These are phyloP conservation scores for Fremontodendron californicum DNA, from an alignment of 345 rosid species.

Conservation along the genomic window DNA sequence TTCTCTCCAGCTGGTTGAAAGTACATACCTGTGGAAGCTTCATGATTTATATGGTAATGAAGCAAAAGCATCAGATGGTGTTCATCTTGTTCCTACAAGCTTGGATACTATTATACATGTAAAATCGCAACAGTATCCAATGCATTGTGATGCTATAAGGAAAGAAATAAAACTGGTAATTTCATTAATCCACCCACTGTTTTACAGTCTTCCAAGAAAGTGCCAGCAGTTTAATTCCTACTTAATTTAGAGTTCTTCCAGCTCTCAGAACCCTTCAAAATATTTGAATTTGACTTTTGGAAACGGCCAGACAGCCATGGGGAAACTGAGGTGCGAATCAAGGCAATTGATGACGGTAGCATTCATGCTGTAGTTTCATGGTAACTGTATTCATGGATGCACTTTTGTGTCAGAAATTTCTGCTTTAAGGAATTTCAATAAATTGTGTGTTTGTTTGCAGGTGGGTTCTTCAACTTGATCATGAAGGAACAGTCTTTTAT, in stretches of 20 bases:
- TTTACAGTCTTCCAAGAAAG: slow-evolving; percentile 17
- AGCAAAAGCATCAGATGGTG: slow-evolving; percentile 43
- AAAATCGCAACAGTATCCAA: slow-evolving; percentile 61
- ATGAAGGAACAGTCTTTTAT: slow-evolving; percentile 73
- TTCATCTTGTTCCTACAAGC: slow-evolving; percentile 67
- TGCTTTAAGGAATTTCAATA: background rate
- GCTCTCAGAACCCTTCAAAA: slow-evolving; percentile 87
- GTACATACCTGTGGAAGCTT: slow-evolving; percentile 61
- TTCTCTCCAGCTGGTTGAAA: slow-evolving; percentile 63
- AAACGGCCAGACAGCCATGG: slow-evolving; percentile 74
- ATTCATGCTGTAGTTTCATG: slow-evolving; percentile 81
- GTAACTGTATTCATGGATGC: slow-evolving; percentile 33
- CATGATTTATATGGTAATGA: slow-evolving; percentile 57
- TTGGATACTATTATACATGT: slow-evolving; percentile 43
- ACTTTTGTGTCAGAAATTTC: background rate
- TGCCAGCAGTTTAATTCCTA: slow-evolving; percentile 27
- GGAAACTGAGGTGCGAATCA: slow-evolving; percentile 46
- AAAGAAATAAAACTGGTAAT: slow-evolving; percentile 73
- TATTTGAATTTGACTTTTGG: slow-evolving; percentile 94
- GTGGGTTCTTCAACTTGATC: slow-evolving; percentile 95
- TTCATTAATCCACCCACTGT: slow-evolving; percentile 8
- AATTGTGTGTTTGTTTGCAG: slow-evolving; percentile 30
- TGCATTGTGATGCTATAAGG: slow-evolving; percentile 76
- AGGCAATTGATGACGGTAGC: slow-evolving; percentile 58
- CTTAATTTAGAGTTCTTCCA: slow-evolving; percentile 52